Conservation (phyloP, 805 yeast genomes). For the Blastobotrys chiropterorum region DNA sequence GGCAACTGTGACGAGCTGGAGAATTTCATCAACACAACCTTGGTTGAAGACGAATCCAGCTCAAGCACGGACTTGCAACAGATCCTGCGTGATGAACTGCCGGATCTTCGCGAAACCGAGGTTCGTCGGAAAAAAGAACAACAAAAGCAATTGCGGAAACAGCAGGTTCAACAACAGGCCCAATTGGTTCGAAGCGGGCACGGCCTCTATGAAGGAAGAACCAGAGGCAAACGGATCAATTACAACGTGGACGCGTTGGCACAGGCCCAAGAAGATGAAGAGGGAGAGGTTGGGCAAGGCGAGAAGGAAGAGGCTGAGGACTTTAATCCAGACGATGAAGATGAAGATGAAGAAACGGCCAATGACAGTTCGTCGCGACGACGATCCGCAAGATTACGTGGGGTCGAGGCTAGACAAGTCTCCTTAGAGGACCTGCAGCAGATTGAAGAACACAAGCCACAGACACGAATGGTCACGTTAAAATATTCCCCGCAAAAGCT, state of each 20-base stretch:
- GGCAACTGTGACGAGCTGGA: constrained; percentile 22
- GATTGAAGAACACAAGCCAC: not conserved
- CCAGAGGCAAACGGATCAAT: constrained; percentile 24
- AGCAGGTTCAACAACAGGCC: constrained; percentile 15
- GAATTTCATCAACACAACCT: constrained; percentile 11
- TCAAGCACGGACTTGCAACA: not conserved
- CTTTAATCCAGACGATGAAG: constrained; percentile 7
- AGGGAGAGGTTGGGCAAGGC: constrained; percentile 5
- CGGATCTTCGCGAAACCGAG: constrained; percentile 9
- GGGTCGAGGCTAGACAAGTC: not conserved
- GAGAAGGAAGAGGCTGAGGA: constrained; percentile 4
- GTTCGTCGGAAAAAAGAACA: constrained; percentile 18
- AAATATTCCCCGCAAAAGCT: not conserved
- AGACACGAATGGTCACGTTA: not conserved
- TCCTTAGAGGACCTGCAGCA: not conserved
- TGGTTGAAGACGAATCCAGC: not conserved
- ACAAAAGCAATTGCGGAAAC: constrained; percentile 7
- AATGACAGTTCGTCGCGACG: constrained; percentile 3
- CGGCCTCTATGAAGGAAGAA: constrained; percentile 28
- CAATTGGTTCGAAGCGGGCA: constrained; percentile 23
- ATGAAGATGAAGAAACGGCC: constrained; percentile 4
- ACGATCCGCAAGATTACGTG: constrained; percentile 12
- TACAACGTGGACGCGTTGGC: constrained; percentile 16
- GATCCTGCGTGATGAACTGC: not conserved
- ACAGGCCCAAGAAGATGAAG: constrained; percentile 7